phyloP scores from a whole-genome alignment of 768 basidiomycete species.

The Tephrocybe sp. region DNA sequence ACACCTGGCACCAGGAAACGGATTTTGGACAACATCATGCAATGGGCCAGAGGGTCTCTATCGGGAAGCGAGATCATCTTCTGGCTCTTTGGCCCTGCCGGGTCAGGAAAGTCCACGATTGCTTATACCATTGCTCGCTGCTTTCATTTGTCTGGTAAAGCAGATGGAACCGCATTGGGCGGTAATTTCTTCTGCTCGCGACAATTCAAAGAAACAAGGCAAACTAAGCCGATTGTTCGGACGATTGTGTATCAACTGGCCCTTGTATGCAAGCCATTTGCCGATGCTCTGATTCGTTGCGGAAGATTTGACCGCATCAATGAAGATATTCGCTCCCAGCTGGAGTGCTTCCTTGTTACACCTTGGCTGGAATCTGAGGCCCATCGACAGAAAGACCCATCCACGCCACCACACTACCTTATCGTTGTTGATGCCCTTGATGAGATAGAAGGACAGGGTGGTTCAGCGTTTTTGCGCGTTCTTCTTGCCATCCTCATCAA shows the following conservation, averaged over 20 bases:
- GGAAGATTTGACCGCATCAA: background rate
- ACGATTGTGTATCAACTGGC: constrained; percentile 13
- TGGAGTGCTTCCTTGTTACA: background rate
- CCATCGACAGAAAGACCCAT: background rate
- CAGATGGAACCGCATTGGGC: constrained; percentile 10
- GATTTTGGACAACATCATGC: constrained; percentile 18
- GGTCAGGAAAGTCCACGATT: constrained; percentile 23
- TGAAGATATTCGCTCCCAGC: background rate
- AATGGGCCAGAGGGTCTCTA: constrained; percentile 23
- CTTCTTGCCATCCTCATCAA: background rate
- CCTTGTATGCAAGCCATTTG: background rate
- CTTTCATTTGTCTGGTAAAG: constrained; percentile 8
- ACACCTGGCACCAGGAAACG: constrained; percentile 23
- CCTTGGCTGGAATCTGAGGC: background rate
- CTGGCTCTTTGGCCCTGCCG: constrained; percentile 7
- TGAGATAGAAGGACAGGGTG: background rate
- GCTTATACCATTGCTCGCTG: constrained; percentile 22
- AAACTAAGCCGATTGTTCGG: constrained; percentile 16
- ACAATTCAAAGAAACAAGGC: constrained; percentile 15
- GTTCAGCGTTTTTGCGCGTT: background rate
- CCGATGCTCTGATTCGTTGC: background rate
- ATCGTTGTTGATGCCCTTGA: constrained; percentile 12
- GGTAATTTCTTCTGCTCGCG: constrained; percentile 29
- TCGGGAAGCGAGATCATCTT: constrained; percentile 13
- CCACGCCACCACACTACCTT: background rate